Evolutionary conservation across 805 yeast species (phyloP), one percentile per base, ranked within the genome.

Genomic region (Tetrapisispora taiwanensis): DNA sequence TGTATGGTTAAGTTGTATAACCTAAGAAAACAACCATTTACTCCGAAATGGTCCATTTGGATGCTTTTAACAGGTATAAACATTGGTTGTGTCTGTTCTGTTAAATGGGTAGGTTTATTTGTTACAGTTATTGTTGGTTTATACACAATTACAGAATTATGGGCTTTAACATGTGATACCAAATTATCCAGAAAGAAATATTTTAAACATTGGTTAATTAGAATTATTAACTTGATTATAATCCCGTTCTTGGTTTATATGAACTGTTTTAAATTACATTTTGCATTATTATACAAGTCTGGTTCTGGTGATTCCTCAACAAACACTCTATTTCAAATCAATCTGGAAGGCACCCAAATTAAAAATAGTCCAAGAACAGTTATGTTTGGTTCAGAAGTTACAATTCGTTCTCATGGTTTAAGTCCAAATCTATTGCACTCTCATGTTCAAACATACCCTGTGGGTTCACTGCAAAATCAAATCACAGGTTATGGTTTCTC

Each of bases 261-360:
- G 56, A 55, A 73, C 28, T 76, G 81, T 55, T 92, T 92, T 73
- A 83, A 80, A 58, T 68, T 84, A 35, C 98, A 92, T 62, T 92
- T 92, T 54, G 55, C 73, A 17, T 67, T 88, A 32, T 73, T 92
- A 46, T 77, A 74, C 55, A 79, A 79, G 54, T 75, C 94, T 1
- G 98, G 98, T 17, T 79, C 95, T 0, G 98, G 97, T 35, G 95
- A 90, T 62, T 84, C 94, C 3, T 80, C 92, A 42, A 85, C 92
- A 68, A 81, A 92, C 15, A 81, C 97, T 0, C 71, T 90, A 42
- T 81, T 92, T 66, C 98, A 92, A 65, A 89, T 90, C 9, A 85
- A 90, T 47, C 69, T 92, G 50, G 73, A 74, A 42, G 85, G 83
- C 10, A 76, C 80, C 39, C 74, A 78, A 15, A 72, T 90, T 42